A percentile compares a stretch with the other conserved stretches of the same genome.
These are phyloP conservation scores for Cercophora scortea DNA, from an alignment of 495 filamentous ascomycete species.

Conservation along the genomic window DNA sequence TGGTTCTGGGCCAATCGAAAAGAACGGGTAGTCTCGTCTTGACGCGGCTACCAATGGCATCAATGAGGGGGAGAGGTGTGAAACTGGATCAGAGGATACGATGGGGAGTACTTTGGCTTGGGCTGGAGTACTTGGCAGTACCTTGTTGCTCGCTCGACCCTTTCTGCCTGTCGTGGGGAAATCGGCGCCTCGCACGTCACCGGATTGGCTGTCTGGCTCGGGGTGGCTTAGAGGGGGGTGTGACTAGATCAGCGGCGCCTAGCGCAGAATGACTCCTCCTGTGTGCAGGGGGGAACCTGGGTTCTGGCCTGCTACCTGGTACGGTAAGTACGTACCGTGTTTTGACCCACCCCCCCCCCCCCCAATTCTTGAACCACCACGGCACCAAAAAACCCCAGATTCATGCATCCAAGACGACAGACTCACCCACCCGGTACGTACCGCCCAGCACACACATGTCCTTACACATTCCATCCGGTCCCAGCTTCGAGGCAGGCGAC, in stretches of 20 bases:
- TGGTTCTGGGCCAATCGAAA: background rate
- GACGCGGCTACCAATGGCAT: constrained; percentile 1
- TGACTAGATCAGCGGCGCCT: constrained; percentile 11
- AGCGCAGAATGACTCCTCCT: constrained; percentile 14
- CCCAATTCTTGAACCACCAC: too few relatives aligned
- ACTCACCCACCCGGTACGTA: constrained; percentile 2
- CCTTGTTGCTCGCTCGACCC: constrained; percentile 8
- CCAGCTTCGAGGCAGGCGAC: too few relatives aligned
- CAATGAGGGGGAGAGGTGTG: background rate
- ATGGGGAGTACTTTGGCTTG: constrained; percentile 11
- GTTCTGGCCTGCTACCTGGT: too few relatives aligned
- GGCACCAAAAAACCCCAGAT: constrained; percentile 11
- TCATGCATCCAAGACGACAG: constrained; percentile 7
- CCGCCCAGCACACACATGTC: too few relatives aligned
- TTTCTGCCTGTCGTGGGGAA: constrained; percentile 13
- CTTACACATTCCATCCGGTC: too few relatives aligned
- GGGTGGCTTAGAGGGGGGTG: constrained; percentile 9
- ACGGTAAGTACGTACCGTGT: too few relatives aligned
- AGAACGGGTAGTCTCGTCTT: background rate
- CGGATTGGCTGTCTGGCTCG: constrained; percentile 7
- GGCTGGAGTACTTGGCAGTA: constrained; percentile 15
- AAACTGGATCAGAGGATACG: constrained; percentile 3
- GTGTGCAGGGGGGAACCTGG: background rate
- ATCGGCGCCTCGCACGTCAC: background rate
- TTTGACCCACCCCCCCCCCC: too few relatives aligned